These are phyloP conservation scores for Cyberlindnera euphorbiiphila DNA, from an alignment of 805 yeast genomes.

Conservation along the genomic window DNA sequence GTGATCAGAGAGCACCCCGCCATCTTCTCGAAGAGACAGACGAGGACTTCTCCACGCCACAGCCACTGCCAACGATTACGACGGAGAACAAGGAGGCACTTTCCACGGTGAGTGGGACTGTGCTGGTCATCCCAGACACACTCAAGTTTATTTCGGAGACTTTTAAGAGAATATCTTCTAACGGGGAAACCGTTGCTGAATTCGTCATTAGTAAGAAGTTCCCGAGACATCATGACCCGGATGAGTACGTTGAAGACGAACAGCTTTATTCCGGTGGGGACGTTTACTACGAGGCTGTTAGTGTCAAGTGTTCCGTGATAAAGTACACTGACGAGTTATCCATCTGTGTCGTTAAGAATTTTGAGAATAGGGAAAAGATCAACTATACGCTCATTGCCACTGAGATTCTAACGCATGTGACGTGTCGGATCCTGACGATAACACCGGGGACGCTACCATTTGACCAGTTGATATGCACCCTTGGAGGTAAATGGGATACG, in stretches of 20 bases:
- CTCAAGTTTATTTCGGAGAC: slow-evolving; percentile 20
- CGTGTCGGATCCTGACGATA: slow-evolving; percentile 16
- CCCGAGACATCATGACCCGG: slow-evolving; percentile 9
- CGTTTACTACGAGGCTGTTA: slow-evolving; percentile 7
- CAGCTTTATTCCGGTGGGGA: slow-evolving; percentile 38
- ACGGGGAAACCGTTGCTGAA: neutral
- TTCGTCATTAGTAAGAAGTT: slow-evolving; percentile 11
- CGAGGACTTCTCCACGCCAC: slow-evolving; percentile 23
- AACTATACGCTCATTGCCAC: slow-evolving; percentile 30
- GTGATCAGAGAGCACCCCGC: slow-evolving; percentile 41
- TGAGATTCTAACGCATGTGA: slow-evolving; percentile 17
- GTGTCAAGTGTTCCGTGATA: slow-evolving; percentile 15
- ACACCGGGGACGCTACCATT: slow-evolving; percentile 34
- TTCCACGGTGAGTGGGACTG: slow-evolving; percentile 11
- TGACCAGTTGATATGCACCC: slow-evolving; percentile 22
- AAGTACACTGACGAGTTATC: slow-evolving; percentile 16
- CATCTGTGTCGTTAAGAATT: slow-evolving; percentile 14
- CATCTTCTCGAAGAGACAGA: slow-evolving; percentile 46
- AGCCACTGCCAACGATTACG: slow-evolving; percentile 15
- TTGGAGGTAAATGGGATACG: slow-evolving; percentile 3
- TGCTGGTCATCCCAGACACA: slow-evolving; percentile 15
- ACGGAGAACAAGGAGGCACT: slow-evolving; percentile 1
- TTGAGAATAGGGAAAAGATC: slow-evolving; percentile 32
- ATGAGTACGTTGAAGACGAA: slow-evolving; percentile 44
- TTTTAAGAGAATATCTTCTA: neutral